Conservation (phyloP, 352 stramenopile genomes). For the Hyaloperonospora brassicae region DNA sequence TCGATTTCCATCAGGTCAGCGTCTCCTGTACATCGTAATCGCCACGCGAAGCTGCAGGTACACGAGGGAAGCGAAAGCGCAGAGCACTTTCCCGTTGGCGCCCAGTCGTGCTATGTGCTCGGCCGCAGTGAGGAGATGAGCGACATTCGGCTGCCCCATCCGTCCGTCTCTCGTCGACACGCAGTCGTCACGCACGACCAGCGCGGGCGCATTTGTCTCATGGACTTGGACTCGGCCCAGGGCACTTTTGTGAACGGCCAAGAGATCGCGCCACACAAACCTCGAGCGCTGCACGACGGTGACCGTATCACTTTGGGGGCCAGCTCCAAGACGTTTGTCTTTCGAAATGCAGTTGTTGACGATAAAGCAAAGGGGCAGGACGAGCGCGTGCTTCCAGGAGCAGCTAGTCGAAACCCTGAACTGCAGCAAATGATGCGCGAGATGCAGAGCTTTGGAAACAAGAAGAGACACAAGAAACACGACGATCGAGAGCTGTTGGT, state of each 20-base stretch:
- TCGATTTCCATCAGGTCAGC: conserved; percentile 30
- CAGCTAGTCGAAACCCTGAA: conserved; percentile 14
- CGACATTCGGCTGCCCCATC: conserved; percentile 69
- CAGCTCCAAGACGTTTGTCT: conserved; percentile 53
- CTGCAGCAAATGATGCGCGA: conserved; percentile 35
- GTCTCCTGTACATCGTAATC: conserved; percentile 36
- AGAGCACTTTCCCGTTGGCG: conserved; percentile 40
- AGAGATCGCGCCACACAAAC: conserved; percentile 47
- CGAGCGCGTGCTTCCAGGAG: background rate
- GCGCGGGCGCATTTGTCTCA: conserved; percentile 38
- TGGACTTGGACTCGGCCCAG: conserved; percentile 80
- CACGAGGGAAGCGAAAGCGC: conserved; percentile 38
- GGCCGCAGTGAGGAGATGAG: conserved; percentile 70
- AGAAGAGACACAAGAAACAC: conserved; percentile 13
- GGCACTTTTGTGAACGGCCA: conserved; percentile 75
- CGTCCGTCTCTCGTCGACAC: conserved; percentile 77
- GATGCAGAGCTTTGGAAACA: conserved; percentile 42
- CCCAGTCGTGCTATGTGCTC: conserved; percentile 55
- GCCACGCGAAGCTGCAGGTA: conserved; percentile 42
- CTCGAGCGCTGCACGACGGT: conserved; percentile 31
- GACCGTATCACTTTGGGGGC: conserved; percentile 53
- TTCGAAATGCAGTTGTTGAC: conserved; percentile 23
- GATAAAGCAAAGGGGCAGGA: conserved; percentile 5
- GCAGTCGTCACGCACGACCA: conserved; percentile 64
- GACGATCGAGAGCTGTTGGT: background rate